Conservation (phyloP, 2,329 filamentous ascomycete species). For the Chrysoporthe cubensis region DNA sequence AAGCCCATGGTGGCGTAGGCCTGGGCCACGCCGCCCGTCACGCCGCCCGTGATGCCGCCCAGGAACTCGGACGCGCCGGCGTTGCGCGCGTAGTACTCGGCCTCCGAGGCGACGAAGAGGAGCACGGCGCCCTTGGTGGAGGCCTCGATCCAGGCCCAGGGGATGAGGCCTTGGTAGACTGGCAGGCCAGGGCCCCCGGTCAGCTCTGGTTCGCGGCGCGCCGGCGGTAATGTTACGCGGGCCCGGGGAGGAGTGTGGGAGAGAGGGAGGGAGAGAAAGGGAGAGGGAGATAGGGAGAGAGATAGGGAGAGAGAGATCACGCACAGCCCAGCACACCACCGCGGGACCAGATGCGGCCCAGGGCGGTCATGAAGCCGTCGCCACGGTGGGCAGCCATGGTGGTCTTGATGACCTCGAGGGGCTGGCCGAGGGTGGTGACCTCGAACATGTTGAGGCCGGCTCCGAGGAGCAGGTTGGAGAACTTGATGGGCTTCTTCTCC, state of each 20-base stretch:
- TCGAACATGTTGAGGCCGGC: constrained; percentile 96
- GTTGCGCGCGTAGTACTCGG: constrained; percentile 88
- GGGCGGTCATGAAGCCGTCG: constrained; percentile 81
- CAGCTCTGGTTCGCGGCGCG: background rate
- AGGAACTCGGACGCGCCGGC: constrained; percentile 86
- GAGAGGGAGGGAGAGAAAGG: background rate
- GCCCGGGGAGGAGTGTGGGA: background rate
- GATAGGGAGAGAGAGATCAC: constrained; percentile 42
- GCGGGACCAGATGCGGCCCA: constrained; percentile 88
- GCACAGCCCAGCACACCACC: constrained; percentile 93
- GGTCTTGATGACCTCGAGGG: constrained; percentile 98
- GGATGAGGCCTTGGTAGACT: constrained; percentile 99
- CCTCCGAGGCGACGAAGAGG: constrained; percentile 97
- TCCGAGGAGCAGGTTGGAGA: constrained; percentile 96
- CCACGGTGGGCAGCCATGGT: constrained; percentile 97
- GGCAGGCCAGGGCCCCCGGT: background rate
- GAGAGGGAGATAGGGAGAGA: background rate
- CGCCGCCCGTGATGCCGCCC: constrained; percentile 86
- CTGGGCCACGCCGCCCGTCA: constrained; percentile 93
- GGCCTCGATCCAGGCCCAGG: constrained; percentile 99
- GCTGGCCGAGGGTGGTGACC: constrained; percentile 71
- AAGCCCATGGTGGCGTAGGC: constrained; percentile 99
- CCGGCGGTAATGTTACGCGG: too few relatives aligned
- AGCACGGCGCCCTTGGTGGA: constrained; percentile 99
- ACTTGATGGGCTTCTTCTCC: constrained; percentile 99